These are phyloP conservation scores for Fusarium pseudonygamai DNA, from an alignment of 2,329 filamentous ascomycete species.

Conservation along the genomic window DNA sequence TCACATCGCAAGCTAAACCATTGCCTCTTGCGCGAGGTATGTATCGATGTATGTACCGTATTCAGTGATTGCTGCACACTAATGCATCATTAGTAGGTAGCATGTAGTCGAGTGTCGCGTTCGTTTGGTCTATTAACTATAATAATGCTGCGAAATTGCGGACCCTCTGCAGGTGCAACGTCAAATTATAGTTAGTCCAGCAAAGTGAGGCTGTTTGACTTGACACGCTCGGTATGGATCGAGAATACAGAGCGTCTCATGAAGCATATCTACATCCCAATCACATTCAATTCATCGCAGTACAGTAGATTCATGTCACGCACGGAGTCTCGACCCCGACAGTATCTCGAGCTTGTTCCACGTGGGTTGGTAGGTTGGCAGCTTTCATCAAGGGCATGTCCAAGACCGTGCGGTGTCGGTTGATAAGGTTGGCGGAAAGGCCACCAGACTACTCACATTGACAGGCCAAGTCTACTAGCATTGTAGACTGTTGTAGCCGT, in stretches of 20 bases:
- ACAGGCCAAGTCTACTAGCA: not conserved
- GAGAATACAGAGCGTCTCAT: not conserved
- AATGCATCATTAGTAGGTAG: not conserved
- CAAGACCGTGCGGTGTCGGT: conserved; percentile 26
- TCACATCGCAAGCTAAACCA: conserved; percentile 16
- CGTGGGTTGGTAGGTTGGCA: conserved; percentile 16
- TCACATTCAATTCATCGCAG: not conserved
- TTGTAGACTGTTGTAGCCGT: not conserved
- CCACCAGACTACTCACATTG: not conserved
- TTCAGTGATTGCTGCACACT: conserved; percentile 7
- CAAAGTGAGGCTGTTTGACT: conserved; percentile 13
- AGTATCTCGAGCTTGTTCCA: conserved; percentile 23
- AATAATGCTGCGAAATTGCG: conserved; percentile 1
- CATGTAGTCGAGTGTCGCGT: not conserved
- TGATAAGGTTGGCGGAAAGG: conserved; percentile 14
- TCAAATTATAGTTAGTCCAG: not conserved
- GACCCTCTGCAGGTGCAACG: conserved; percentile 6
- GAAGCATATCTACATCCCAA: not conserved
- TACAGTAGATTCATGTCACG: not conserved
- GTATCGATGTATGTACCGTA: no score
- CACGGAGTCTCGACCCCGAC: conserved; percentile 11
- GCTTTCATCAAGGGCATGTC: conserved; percentile 24
- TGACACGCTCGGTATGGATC: not conserved
- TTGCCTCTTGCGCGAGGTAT: conserved; percentile 11
- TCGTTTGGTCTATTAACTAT: not conserved